Base-by-base conservation (phyloP, 108 stramenopile genomes). In the Cylindrotheca fusiformis region DNA sequence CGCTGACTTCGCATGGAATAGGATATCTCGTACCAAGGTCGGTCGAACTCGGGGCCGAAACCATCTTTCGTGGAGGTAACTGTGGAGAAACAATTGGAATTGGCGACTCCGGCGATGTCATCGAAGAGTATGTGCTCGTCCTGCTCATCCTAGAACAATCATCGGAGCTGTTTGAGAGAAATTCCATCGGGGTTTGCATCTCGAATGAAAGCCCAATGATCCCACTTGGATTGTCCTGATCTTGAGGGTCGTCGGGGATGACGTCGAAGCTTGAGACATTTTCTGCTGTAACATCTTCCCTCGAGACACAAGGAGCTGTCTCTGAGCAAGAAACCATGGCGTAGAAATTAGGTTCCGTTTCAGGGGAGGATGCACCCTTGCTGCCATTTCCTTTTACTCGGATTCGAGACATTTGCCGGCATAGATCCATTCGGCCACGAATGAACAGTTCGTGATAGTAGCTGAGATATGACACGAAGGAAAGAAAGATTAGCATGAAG, bases 371-470 rank as follows among this genome's bases (percentile, higher is more conserved):
- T 4, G 69, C 77, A 1, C 71, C 68, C 45, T 78, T 78, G 53
- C 68, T 58, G 1, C 77, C 73, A 47, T 58, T 72, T 26, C 75
- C 75, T 65, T 85, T 85, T 52, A 89, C 72, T 29, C 84, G 71
- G 5, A 62, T 74, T 24, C 84, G 52, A n/a, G 66, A 30, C 81
- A 89, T 86, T n/a, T 52, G 30, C 23, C 60, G 65, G 52, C 68
- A 69, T 14, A 89, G 55, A 41, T 75, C 69, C 12, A 63, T 73
- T 29, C 75, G 67, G 23, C 81, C 77, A 44, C 84, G 74, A 21
- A 89, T 66, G 55, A 89, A 89, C 12, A 83, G 67, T 44, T 86
- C 87, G 67, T 93, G 87, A 57, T 87, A 93, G 28, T 81, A 84
- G 56, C 91, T 61, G 52, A 91, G 68, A 62, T n/a, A n/a, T n/a